These are phyloP conservation scores for Candida sithepensis DNA, from an alignment of 805 yeast genomes.

Conservation along the genomic window DNA sequence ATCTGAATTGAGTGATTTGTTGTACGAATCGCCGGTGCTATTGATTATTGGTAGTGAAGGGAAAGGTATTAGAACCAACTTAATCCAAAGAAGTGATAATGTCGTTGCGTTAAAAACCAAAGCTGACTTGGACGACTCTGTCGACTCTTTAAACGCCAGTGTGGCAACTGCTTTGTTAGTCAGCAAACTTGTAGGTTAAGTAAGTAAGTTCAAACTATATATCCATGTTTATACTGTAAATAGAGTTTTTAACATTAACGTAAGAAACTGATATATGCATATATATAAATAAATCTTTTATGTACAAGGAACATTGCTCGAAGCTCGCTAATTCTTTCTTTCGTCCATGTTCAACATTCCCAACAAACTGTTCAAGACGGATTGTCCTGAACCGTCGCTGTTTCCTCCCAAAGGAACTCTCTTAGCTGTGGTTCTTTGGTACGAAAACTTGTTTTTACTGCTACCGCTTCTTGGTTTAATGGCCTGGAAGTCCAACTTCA, in stretches of 20 bases:
- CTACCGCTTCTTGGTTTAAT: slow-evolving; percentile 12
- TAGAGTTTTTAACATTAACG: background rate
- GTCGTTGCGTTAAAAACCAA: slow-evolving; percentile 37
- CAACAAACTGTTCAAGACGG: slow-evolving; percentile 21
- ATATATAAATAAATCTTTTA: background rate
- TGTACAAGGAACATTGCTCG: background rate
- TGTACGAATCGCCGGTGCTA: slow-evolving; percentile 54
- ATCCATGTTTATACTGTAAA: background rate
- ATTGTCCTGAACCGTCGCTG: slow-evolving; percentile 14
- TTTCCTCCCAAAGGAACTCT: slow-evolving; percentile 20
- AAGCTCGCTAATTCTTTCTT: slow-evolving; percentile 9
- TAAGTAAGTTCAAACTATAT: too few species aligned
- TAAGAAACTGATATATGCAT: background rate
- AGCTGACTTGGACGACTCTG: slow-evolving; percentile 29
- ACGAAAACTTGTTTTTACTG: slow-evolving; percentile 7
- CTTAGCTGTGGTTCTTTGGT: slow-evolving; percentile 16
- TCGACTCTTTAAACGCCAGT: slow-evolving; percentile 85
- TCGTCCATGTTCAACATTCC: slow-evolving; percentile 21
- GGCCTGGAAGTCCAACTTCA: slow-evolving; percentile 25
- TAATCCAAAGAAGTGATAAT: slow-evolving; percentile 55
- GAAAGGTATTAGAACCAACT: slow-evolving; percentile 67
- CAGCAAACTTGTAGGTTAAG: slow-evolving; percentile 15
- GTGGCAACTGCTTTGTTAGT: slow-evolving; percentile 80
- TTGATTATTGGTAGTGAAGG: slow-evolving; percentile 87
- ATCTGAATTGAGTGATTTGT: slow-evolving; percentile 41